Evolutionary conservation across 345 rosid species (phyloP).

Genomic region (Brassica carinata): DNA sequence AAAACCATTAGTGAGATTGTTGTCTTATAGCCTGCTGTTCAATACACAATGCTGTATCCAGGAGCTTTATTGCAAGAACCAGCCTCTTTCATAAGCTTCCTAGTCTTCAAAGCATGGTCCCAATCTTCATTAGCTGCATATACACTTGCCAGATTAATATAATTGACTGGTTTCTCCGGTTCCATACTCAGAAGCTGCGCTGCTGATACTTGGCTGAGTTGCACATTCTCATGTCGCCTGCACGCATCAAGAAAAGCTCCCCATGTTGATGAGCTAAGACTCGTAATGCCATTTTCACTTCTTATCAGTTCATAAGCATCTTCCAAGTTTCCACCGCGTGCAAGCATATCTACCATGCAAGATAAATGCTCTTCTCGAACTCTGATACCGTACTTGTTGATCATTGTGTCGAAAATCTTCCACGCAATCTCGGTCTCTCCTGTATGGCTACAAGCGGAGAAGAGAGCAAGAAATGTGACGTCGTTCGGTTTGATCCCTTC

Average conservation of each 20-base stretch:
- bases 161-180: constrained; percentile 54
- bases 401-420: constrained; percentile 60
- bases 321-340: constrained; percentile 62
- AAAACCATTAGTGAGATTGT: neutral
- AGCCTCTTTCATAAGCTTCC: constrained; percentile 53
- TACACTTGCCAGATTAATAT: constrained; percentile 59
- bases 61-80: constrained; percentile 50
- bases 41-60: constrained; percentile 62
- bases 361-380: constrained; percentile 68
- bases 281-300: constrained; percentile 39
- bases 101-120: constrained; percentile 49
- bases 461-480: constrained; percentile 64
- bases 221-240: constrained; percentile 46
- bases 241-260: constrained; percentile 66
- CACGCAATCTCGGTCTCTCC: constrained; percentile 61
- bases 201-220: constrained; percentile 58
- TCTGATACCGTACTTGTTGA: constrained; percentile 46
- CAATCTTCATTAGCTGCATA: constrained; percentile 61
- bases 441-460: constrained; percentile 70
- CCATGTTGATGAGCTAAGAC: constrained; percentile 65
- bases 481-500: constrained; percentile 62
- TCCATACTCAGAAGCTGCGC: constrained; percentile 51
- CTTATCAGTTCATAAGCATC: constrained; percentile 53
- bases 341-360: constrained; percentile 70
- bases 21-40: constrained; percentile 27